Evolutionary conservation across 345 rosid species (phyloP).

Genomic region (Gossypium stocksii): DNA sequence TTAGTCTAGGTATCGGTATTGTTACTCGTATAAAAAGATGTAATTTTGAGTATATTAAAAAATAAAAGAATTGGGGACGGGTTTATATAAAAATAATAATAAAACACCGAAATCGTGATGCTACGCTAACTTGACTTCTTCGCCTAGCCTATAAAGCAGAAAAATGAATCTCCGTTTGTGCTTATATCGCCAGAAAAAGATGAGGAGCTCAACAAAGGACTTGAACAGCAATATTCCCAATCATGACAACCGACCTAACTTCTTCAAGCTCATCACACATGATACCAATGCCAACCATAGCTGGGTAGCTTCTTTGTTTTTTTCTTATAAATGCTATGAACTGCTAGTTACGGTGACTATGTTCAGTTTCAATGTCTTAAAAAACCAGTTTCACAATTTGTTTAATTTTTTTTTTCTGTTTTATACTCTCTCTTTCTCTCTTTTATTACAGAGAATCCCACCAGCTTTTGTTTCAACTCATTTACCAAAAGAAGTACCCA

Average conservation of each 20-base stretch:
- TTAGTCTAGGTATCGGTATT: too few relatives aligned
- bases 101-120: too few relatives aligned
- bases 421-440: not conserved
- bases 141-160: too few relatives aligned
- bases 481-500: not conserved
- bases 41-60: too few relatives aligned
- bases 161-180: too few relatives aligned
- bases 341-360: too few relatives aligned
- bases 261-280: not conserved
- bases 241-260: not conserved
- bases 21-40: rapidly evolving
- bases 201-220: not conserved
- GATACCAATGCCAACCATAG: not conserved
- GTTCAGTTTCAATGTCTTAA: too few relatives aligned
- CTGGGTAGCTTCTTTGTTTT: not conserved
- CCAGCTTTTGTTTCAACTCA: conserved; percentile 2
- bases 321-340: not conserved
- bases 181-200: not conserved
- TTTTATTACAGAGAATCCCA: not conserved
- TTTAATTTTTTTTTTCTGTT: not conserved
- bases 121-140: too few relatives aligned
- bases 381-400: too few relatives aligned
- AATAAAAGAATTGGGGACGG: rapidly evolving
- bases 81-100: too few relatives aligned
- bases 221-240: not conserved